phyloP scores from a whole-genome alignment of 441 rosid genomes.

The Populus tomentosa region DNA sequence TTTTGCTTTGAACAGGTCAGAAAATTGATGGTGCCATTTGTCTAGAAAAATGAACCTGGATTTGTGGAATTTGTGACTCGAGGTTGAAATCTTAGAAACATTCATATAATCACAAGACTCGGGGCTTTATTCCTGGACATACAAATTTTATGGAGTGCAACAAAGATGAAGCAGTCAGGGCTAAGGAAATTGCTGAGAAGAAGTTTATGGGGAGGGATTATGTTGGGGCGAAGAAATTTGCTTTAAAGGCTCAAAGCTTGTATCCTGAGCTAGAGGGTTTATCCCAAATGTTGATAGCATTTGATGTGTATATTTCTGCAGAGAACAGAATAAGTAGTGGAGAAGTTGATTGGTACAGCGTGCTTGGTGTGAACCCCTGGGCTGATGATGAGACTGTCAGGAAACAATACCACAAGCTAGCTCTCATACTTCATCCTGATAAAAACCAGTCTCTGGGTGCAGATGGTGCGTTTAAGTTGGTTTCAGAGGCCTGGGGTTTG shows the following conservation, averaged over 20 bases:
- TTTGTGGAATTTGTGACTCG: background rate
- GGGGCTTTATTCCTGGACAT: background rate
- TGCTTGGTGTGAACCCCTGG: slow-evolving; percentile 61
- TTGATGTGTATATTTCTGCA: slow-evolving; percentile 67
- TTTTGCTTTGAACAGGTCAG: slow-evolving; percentile 24
- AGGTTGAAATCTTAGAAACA: slow-evolving; percentile 11
- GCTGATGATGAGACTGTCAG: slow-evolving; percentile 69
- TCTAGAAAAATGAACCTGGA: slow-evolving; percentile 10
- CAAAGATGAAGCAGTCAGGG: slow-evolving; percentile 86
- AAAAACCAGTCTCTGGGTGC: slow-evolving; percentile 79
- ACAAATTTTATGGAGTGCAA: slow-evolving; percentile 76
- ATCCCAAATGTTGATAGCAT: slow-evolving; percentile 49
- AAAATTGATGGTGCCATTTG: slow-evolving; percentile 1
- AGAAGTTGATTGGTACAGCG: slow-evolving; percentile 76
- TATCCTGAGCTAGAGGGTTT: slow-evolving; percentile 79
- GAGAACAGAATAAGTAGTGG: slow-evolving; percentile 54
- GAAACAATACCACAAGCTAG: slow-evolving; percentile 73
- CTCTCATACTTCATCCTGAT: slow-evolving; percentile 89
- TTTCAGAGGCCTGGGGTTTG: slow-evolving; percentile 82
- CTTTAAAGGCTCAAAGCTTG: slow-evolving; percentile 73
- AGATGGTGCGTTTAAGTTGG: slow-evolving; percentile 82
- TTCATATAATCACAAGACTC: slow-evolving; percentile 6
- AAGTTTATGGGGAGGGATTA: slow-evolving; percentile 65
- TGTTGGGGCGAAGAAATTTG: slow-evolving; percentile 70
- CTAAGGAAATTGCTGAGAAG: slow-evolving; percentile 84